Base-by-base conservation (phyloP, 495 filamentous ascomycete species). In the Cenococcum geophilum region DNA sequence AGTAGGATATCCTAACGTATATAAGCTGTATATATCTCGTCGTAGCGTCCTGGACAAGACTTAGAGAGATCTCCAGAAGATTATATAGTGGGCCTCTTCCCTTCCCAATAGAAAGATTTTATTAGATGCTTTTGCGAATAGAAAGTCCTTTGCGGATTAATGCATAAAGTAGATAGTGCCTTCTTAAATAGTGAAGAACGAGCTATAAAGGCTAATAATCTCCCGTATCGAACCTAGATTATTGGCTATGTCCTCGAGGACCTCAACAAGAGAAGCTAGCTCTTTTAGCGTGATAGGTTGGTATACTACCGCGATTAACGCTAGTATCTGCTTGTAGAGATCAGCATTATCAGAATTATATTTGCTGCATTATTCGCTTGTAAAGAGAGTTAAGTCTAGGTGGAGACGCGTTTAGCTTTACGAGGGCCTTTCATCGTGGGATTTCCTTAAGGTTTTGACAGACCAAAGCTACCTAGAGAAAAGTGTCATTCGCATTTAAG, bases 401-500 rank as follows among this genome's bases (percentile, higher is more conserved):
- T 42, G 37, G 37, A 42, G n/a, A 42, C 37, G 37, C 37, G 37
- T 42, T 42, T 42, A 42, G 37, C 37, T n/a, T 42, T 42, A n/a
- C 37, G n/a, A 42, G 37, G n/a, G 37, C n/a, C 9, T 73, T 62
- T 62, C 65, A 55, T 54, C 55, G 23, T 20, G 60, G 40, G 25
- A 65, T 54, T 22, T 63, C 55, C 27, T 57, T 40, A 35, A 73
- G 62, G 14, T 65, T 60, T 58, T 69, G 57, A 22, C 68, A 69
- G 23, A 72, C 65, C 40, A 74, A 66, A 61, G 71, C 71, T 49
- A 66, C 72, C 68, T 70, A 74, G 36, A 74, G 68, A 51, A 74
- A 74, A 4, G 71, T 74, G 45, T 55, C 60, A 58, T 73, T 62
- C 16, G 71, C 65, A n/a, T 73, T 72, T 48, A 27, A 59, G 20